A percentile compares a stretch with the other conserved stretches of the same genome.
These are phyloP conservation scores for Starmerella tilneyi DNA, from an alignment of 805 yeast species.

Conservation along the genomic window DNA sequence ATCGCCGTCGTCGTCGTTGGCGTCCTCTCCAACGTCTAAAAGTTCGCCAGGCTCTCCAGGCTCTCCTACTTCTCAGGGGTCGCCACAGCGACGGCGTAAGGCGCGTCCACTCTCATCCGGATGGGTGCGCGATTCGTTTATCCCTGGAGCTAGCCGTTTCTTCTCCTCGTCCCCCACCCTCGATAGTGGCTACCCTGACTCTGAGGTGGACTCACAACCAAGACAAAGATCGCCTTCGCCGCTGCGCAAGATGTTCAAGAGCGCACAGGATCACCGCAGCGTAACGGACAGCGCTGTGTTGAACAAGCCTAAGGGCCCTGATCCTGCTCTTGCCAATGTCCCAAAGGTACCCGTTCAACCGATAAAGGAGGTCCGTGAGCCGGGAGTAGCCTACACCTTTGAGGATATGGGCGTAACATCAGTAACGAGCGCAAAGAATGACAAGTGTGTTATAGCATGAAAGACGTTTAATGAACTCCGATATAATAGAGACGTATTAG, in stretches of 20 bases:
- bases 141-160: conserved; percentile 13
- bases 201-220: no score
- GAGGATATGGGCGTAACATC: conserved; percentile 27
- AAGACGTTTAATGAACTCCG: background rate
- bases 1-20: background rate
- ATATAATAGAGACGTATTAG: no score
- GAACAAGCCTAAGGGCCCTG: conserved; percentile 1
- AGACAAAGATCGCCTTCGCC: conserved; percentile 19
- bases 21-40: background rate
- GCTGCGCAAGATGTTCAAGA: conserved; percentile 20
- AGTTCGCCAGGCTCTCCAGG: conserved; percentile 2
- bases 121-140: conserved; percentile 15
- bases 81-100: conserved; percentile 10
- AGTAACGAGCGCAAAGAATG: conserved; percentile 18
- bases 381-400: conserved; percentile 26
- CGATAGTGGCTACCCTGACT: no score
- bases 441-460: conserved; percentile 11
- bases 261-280: conserved; percentile 20
- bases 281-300: conserved; percentile 19
- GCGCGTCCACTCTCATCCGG: conserved; percentile 15
- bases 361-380: conserved; percentile 18
- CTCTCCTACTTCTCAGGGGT: background rate
- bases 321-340: conserved; percentile 13
- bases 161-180: conserved; percentile 12
- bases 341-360: conserved; percentile 24